phyloP scores from a whole-genome alignment of 164 flowering plant genomes.

The Sedum album region DNA sequence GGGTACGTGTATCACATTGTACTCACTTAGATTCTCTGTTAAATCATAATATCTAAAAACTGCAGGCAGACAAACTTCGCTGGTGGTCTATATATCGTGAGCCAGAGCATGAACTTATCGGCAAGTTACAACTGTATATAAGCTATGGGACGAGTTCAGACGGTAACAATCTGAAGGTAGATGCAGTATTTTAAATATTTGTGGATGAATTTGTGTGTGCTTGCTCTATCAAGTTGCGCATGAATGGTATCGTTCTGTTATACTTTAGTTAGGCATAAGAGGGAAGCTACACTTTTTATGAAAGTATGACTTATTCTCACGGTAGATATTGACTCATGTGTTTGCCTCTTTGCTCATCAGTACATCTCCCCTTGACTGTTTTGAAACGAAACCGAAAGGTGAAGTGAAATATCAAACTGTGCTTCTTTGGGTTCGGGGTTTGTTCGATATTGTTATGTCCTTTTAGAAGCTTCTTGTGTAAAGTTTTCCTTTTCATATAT shows the following conservation, averaged over 20 bases:
- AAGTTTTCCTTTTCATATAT: too few relatives aligned
- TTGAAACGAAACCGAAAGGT: too few relatives aligned
- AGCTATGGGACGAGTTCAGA: constrained; percentile 64
- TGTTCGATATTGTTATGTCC: too few relatives aligned
- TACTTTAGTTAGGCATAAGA: too few relatives aligned
- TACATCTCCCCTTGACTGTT: too few relatives aligned
- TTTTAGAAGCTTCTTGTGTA: too few relatives aligned
- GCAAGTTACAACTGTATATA: constrained; percentile 69
- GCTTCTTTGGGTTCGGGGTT: too few relatives aligned
- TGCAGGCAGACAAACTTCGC: constrained; percentile 82
- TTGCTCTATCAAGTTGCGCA: neutral
- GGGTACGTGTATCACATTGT: neutral
- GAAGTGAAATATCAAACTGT: too few relatives aligned
- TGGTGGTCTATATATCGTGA: constrained; percentile 96
- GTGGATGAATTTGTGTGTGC: neutral
- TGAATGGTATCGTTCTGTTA: neutral
- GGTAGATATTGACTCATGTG: neutral
- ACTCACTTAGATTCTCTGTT: neutral
- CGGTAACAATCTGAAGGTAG: constrained; percentile 71
- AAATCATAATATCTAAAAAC: neutral
- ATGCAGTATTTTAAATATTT: neutral
- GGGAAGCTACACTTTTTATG: neutral
- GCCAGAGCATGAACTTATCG: constrained; percentile 86
- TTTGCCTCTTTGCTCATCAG: neutral
- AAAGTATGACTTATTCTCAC: neutral